phyloP scores from a whole-genome alignment of 768 basidiomycete genomes.

The Rhodotorula diobovata region DNA sequence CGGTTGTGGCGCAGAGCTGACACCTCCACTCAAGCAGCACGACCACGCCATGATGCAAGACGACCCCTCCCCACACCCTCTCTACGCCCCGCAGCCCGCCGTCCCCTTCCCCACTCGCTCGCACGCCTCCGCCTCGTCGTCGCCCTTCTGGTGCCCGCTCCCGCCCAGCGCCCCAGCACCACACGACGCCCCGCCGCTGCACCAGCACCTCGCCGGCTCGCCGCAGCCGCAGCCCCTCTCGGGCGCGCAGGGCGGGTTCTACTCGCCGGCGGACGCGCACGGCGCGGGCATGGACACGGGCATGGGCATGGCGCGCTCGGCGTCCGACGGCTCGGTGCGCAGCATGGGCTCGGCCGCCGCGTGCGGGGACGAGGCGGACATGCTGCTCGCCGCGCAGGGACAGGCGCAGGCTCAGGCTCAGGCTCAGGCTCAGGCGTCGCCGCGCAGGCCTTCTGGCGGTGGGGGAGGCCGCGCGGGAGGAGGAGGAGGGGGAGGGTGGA shows the following conservation, averaged over 20 bases:
- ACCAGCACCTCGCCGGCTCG: slow-evolving; percentile 31
- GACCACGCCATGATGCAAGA: background rate
- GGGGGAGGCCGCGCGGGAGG: background rate
- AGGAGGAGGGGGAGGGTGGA: slow-evolving; percentile 14
- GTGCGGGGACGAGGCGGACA: background rate
- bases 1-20: background rate
- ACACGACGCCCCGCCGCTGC: slow-evolving; percentile 28
- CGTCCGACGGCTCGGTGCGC: background rate
- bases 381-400: too few species aligned
- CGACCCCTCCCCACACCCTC: background rate
- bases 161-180: slow-evolving; percentile 3
- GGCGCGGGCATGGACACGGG: too few species aligned
- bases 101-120: background rate
- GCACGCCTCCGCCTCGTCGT: slow-evolving; percentile 1
- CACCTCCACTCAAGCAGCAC: too few species aligned
- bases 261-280: too few species aligned
- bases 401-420: too few species aligned
- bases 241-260: background rate
- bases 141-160: background rate
- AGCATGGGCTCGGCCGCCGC: background rate
- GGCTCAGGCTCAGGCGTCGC: background rate
- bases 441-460: background rate
- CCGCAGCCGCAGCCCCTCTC: background rate
- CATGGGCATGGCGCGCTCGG: background rate
- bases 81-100: background rate